Percentiles rank a stretch among this genome's conserved stretches.
Evolutionary conservation across 306 rosid genomes (phyloP).

Genomic region (Lathyrus aphaca): DNA sequence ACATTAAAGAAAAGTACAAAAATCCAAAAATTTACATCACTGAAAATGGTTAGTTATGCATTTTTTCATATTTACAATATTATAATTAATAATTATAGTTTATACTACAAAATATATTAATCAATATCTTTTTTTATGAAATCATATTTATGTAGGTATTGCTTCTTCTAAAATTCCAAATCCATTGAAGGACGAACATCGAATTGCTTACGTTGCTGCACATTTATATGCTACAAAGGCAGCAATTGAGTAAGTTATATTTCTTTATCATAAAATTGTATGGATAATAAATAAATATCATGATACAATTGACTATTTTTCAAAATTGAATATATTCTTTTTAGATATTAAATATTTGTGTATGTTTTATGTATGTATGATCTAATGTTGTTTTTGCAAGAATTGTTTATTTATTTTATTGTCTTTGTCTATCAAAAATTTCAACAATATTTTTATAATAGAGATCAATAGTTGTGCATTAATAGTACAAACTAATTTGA

Average conservation of each 20-base stretch:
- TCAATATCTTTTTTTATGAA: background rate
- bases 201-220: background rate
- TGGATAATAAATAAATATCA: background rate
- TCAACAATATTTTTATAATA: background rate
- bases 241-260: slow-evolving; percentile 16
- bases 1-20: slow-evolving; percentile 20
- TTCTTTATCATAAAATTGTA: background rate
- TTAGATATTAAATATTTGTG: background rate
- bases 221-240: background rate
- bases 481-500: background rate
- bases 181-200: background rate
- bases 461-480: background rate
- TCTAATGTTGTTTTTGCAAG: background rate
- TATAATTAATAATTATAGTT: background rate
- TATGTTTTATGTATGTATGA: background rate
- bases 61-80: background rate
- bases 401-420: background rate
- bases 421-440: background rate
- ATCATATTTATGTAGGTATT: background rate
- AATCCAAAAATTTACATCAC: slow-evolving; percentile 41
- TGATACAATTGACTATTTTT: background rate
- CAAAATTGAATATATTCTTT: background rate
- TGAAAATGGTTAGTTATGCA: slow-evolving; percentile 40
- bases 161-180: background rate
- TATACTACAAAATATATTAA: background rate